phyloP scores from a whole-genome alignment of 2,329 filamentous ascomycete species.

The Rachicladosporium sp. region DNA sequence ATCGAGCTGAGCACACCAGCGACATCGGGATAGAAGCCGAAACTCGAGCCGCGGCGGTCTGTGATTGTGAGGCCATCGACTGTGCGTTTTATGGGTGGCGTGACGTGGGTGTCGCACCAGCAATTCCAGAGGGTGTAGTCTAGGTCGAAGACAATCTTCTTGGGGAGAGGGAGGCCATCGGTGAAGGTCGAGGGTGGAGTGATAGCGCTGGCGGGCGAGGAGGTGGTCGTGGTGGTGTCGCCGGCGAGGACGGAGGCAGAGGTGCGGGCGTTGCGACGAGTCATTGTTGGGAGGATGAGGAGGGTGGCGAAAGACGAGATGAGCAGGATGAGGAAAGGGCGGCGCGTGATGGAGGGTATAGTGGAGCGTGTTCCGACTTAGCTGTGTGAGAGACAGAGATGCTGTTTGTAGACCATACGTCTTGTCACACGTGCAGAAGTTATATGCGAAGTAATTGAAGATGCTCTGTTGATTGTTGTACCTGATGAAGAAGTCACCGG shows the following conservation, averaged over 20 bases:
- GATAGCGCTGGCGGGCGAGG: conserved; percentile 24
- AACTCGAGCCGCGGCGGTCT: conserved; percentile 37
- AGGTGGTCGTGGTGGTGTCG: conserved; percentile 21
- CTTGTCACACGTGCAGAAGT: too few species aligned
- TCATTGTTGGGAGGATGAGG: not conserved
- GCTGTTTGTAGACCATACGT: too few species aligned
- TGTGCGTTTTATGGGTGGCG: conserved; percentile 51
- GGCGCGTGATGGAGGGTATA: too few species aligned
- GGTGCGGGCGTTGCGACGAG: conserved; percentile 1
- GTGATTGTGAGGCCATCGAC: conserved; percentile 36
- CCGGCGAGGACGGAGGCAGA: conserved; percentile 1
- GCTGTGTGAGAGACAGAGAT: too few species aligned
- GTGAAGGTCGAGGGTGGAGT: conserved; percentile 44
- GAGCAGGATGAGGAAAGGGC: too few species aligned
- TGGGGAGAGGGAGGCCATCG: conserved; percentile 60
- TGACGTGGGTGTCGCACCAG: conserved; percentile 91
- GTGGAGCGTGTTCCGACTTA: too few species aligned
- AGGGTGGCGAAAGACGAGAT: too few species aligned
- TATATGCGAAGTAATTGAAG: too few species aligned
- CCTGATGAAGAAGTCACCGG: too few species aligned
- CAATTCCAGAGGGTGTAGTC: conserved; percentile 99
- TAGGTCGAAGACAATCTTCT: conserved; percentile 82
- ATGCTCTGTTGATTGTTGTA: too few species aligned
- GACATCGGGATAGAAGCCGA: conserved; percentile 36
- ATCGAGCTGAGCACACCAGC: conserved; percentile 44